Percentiles rank a stretch among this genome's conserved stretches.
Evolutionary conservation across 1,139 yeast genomes (phyloP).

Genomic region (Yamadazyma siamensis): DNA sequence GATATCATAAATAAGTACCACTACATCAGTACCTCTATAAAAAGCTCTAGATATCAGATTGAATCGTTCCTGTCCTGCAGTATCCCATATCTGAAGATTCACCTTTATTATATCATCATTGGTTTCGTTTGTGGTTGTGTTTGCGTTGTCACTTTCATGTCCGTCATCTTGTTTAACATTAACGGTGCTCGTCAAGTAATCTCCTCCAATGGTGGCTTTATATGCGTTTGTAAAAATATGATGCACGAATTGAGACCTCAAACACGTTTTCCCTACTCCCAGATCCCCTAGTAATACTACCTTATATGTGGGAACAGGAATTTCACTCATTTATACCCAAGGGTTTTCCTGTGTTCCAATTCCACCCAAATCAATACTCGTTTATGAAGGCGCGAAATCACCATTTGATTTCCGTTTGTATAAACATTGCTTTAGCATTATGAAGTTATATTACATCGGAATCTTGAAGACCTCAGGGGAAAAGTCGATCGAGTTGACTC

Average conservation of each 20-base stretch:
- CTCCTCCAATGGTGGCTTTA: conserved; percentile 63
- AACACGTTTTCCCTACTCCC: conserved; percentile 62
- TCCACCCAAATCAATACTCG: too few species aligned
- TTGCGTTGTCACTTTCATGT: background rate
- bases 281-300: conserved; percentile 59
- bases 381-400: too few species aligned
- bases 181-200: conserved; percentile 50
- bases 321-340: conserved; percentile 2
- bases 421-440: too few species aligned
- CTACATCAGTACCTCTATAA: conserved; percentile 61
- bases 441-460: conserved; percentile 92
- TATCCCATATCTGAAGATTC: conserved; percentile 60
- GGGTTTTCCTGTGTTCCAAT: too few species aligned
- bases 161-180: background rate
- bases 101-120: conserved; percentile 15
- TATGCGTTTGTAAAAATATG: conserved; percentile 57
- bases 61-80: conserved; percentile 67
- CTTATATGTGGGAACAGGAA: conserved; percentile 27
- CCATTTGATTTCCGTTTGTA: too few species aligned
- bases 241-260: conserved; percentile 56
- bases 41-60: conserved; percentile 58
- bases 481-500: conserved; percentile 72
- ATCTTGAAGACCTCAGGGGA: conserved; percentile 63
- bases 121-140: conserved; percentile 2
- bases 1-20: conserved; percentile 53